Evolutionary conservation across 2,329 filamentous ascomycete genomes (phyloP).

Genomic region (Shiraia sp.): DNA sequence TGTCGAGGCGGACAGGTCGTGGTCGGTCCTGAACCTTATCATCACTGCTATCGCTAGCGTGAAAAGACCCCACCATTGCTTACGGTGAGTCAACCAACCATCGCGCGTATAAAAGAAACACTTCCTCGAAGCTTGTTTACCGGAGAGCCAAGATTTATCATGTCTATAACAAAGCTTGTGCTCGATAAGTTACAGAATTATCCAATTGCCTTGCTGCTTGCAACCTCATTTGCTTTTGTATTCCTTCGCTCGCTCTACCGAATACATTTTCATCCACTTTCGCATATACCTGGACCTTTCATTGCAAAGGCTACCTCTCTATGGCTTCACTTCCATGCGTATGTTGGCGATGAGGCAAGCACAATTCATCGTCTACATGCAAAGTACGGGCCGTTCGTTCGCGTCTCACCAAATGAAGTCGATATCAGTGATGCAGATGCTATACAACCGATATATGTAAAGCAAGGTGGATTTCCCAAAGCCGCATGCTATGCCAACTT

Average conservation of each 20-base stretch:
- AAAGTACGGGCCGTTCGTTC: conserved; percentile 26
- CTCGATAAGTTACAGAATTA: conserved; percentile 3
- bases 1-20: too few species aligned
- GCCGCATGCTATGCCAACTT: conserved; percentile 59
- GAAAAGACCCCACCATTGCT: conserved; percentile 7
- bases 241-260: conserved; percentile 23
- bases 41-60: not conserved
- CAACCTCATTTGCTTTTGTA: conserved; percentile 11
- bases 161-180: conserved; percentile 10
- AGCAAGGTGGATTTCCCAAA: conserved; percentile 59
- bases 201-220: conserved; percentile 2
- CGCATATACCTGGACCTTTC: conserved; percentile 27
- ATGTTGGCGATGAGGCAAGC: conserved; percentile 32
- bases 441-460: conserved; percentile 55
- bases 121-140: too few species aligned
- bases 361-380: conserved; percentile 24
- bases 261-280: conserved; percentile 25
- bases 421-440: conserved; percentile 42
- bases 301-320: conserved; percentile 25
- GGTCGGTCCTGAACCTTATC: not conserved
- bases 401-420: conserved; percentile 32
- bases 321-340: conserved; percentile 35
- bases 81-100: conserved; percentile 16
- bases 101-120: conserved; percentile 3
- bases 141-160: not conserved